phyloP scores from a whole-genome alignment of 345 rosid species.

The Lagerstroemia speciosa region DNA sequence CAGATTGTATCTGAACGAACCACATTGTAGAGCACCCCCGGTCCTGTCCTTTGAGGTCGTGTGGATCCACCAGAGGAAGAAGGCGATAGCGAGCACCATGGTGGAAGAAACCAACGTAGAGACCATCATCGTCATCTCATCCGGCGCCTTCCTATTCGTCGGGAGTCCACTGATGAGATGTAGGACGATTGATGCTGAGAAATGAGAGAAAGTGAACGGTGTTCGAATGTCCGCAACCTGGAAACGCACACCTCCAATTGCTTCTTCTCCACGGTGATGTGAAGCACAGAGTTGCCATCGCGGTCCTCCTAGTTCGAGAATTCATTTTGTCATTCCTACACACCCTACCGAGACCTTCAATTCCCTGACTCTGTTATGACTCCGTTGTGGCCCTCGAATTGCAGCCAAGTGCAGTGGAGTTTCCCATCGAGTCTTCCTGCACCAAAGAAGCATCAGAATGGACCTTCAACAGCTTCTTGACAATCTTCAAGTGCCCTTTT shows the following conservation, averaged over 20 bases:
- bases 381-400: constrained; percentile 14
- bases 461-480: constrained; percentile 9
- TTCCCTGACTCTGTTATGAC: constrained; percentile 16
- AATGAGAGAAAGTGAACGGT: constrained; percentile 18
- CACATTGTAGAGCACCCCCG: constrained; percentile 1
- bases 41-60: constrained; percentile 1
- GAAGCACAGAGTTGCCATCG: constrained; percentile 21
- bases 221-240: background rate
- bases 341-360: constrained; percentile 18
- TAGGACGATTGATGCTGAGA: constrained; percentile 18
- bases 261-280: constrained; percentile 17
- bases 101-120: constrained; percentile 17
- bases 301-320: constrained; percentile 14
- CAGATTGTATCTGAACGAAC: constrained; percentile 4
- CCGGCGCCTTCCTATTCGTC: constrained; percentile 11
- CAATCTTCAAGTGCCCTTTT: constrained; percentile 17
- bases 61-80: constrained; percentile 8
- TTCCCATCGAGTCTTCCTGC: constrained; percentile 18
- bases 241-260: constrained; percentile 19
- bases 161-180: constrained; percentile 21
- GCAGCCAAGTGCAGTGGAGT: constrained; percentile 21
- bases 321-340: constrained; percentile 8
- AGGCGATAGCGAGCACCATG: constrained; percentile 6
- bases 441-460: constrained; percentile 12
- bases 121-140: constrained; percentile 12